Conservation (phyloP, 1,139 yeast species). For the Candida sanyaensis region DNA sequence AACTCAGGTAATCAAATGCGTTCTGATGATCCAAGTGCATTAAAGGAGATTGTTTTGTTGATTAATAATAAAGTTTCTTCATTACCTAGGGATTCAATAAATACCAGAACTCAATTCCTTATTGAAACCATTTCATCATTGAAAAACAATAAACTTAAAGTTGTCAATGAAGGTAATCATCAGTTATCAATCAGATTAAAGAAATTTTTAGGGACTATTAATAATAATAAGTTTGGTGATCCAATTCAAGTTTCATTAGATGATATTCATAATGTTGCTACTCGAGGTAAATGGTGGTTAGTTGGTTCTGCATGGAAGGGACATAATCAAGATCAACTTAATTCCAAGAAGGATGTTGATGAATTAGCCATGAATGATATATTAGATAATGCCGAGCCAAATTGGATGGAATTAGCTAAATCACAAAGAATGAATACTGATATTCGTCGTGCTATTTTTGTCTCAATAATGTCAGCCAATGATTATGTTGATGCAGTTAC, state of each 20-base stretch:
- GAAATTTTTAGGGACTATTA: constrained; percentile 60
- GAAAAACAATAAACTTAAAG: constrained; percentile 79
- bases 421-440: constrained; percentile 94
- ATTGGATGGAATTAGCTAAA: constrained; percentile 86
- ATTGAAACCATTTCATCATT: constrained; percentile 83
- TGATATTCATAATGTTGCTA: constrained; percentile 76
- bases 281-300: constrained; percentile 97
- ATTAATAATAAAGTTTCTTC: constrained; percentile 48
- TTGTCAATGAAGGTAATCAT: constrained; percentile 48
- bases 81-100: constrained; percentile 31
- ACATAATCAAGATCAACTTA: constrained; percentile 27
- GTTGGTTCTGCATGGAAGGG: constrained; percentile 98
- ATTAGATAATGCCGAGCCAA: constrained; percentile 71
- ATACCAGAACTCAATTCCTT: constrained; percentile 76
- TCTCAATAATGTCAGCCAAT: constrained; percentile 92
- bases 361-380: constrained; percentile 50
- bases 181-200: constrained; percentile 60
- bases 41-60: constrained; percentile 75
- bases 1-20: constrained; percentile 85
- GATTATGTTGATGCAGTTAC: constrained; percentile 88
- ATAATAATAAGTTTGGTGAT: constrained; percentile 54
- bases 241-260: constrained; percentile 82
- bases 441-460: constrained; percentile 87
- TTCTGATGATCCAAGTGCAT: constrained; percentile 83
- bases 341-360: constrained; percentile 21